These are phyloP conservation scores for Pisolithus orientalis DNA, from an alignment of 768 basidiomycete genomes.

Conservation along the genomic window DNA sequence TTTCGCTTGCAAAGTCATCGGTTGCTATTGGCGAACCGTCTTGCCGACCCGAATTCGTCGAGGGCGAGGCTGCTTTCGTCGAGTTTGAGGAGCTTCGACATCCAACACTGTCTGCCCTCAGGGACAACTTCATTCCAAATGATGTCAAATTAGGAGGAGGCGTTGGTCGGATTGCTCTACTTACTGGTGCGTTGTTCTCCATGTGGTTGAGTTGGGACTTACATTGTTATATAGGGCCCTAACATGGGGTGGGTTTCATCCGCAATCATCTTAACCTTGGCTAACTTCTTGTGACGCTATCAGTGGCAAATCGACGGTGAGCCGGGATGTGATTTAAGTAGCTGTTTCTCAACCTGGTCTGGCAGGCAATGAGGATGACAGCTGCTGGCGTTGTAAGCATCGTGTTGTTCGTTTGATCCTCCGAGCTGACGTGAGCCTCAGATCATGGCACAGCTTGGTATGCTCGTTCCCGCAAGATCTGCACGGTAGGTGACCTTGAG, in stretches of 20 bases:
- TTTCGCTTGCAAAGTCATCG: conserved; percentile 87
- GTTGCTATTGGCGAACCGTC: conserved; percentile 85
- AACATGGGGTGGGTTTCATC: conserved; percentile 71
- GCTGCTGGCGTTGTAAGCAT: conserved; percentile 76
- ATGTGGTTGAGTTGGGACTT: conserved; percentile 1
- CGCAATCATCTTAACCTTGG: not conserved
- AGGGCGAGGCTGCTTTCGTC: conserved; percentile 70
- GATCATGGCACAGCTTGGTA: conserved; percentile 94
- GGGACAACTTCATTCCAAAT: conserved; percentile 87
- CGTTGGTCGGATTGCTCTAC: conserved; percentile 67
- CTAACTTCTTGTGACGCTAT: not conserved
- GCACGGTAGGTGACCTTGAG: conserved; percentile 50
- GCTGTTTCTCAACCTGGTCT: not conserved
- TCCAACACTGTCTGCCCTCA: conserved; percentile 67
- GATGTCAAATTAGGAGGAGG: conserved; percentile 80
- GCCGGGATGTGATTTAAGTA: conserved; percentile 4
- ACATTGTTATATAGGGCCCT: conserved; percentile 48
- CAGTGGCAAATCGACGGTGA: conserved; percentile 74
- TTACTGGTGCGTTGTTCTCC: conserved; percentile 60
- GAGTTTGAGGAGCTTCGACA: conserved; percentile 90
- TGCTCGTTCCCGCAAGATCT: conserved; percentile 82
- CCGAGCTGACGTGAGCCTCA: conserved; percentile 19
- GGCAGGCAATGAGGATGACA: conserved; percentile 88
- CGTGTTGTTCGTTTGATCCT: not conserved
- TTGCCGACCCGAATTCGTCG: conserved; percentile 88